Evolutionary conservation across 1,139 yeast genomes (phyloP).

Genomic region (Kluyveromyces sp.): DNA sequence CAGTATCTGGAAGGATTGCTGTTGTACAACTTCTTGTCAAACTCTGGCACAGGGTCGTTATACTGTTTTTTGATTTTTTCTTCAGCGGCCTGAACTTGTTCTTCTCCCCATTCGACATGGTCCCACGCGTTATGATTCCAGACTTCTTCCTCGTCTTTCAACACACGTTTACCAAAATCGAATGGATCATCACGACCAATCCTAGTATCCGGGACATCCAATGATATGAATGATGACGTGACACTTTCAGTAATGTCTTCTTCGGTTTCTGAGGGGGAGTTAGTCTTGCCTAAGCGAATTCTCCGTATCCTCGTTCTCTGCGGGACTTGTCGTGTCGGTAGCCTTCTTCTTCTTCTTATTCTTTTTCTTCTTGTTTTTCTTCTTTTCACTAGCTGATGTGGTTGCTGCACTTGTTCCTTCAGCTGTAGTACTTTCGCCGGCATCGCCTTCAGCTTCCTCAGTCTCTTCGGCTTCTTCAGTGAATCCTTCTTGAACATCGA

Average conservation of each 20-base stretch:
- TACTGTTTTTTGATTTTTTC: conserved; percentile 68
- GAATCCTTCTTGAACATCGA: neutral
- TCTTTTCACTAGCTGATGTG: conserved; percentile 7
- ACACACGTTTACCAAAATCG: conserved; percentile 79
- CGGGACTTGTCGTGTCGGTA: neutral
- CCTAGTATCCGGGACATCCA: conserved; percentile 33
- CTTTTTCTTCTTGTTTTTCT: conserved; percentile 15
- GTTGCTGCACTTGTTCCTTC: conserved; percentile 2
- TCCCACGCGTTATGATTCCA: conserved; percentile 97
- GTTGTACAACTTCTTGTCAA: conserved; percentile 73
- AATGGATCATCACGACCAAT: conserved; percentile 86
- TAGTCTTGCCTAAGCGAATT: conserved; percentile 28
- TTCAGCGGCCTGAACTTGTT: conserved; percentile 71
- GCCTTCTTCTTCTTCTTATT: conserved; percentile 11
- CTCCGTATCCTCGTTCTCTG: conserved; percentile 12
- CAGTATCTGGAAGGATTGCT: conserved; percentile 87
- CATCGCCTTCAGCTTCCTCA: conserved; percentile 15
- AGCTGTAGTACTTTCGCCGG: neutral
- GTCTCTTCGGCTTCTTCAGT: neutral
- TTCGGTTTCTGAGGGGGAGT: conserved; percentile 1
- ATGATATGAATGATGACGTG: conserved; percentile 3
- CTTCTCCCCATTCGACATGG: conserved; percentile 96
- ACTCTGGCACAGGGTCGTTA: conserved; percentile 76
- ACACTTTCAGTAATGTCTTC: conserved; percentile 7
- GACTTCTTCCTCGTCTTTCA: conserved; percentile 69